phyloP scores from a whole-genome alignment of 768 basidiomycete species.

The Asterophora lycoperdoides region DNA sequence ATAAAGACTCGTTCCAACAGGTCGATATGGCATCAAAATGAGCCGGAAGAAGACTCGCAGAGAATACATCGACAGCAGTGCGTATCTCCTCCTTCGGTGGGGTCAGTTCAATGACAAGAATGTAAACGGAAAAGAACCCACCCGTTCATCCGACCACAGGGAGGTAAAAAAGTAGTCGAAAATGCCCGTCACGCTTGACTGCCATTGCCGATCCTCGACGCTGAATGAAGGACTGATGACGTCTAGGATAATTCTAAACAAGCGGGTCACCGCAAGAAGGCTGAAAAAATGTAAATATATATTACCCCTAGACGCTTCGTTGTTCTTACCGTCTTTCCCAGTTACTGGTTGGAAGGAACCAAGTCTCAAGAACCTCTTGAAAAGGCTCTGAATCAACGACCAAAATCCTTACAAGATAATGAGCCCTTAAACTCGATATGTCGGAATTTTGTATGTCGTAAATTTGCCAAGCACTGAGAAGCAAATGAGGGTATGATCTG shows the following conservation, averaged over 20 bases:
- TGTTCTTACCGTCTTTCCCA: constrained; percentile 51
- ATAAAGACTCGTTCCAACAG: constrained; percentile 64
- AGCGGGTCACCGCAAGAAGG: constrained; percentile 44
- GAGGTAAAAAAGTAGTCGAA: constrained; percentile 58
- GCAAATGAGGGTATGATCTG: constrained; percentile 1
- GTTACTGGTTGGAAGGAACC: constrained; percentile 30
- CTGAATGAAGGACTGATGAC: constrained; percentile 57
- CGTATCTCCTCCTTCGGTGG: constrained; percentile 62
- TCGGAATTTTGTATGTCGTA: constrained; percentile 58
- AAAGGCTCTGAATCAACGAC: constrained; percentile 64
- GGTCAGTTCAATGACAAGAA: background rate
- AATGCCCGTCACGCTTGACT: constrained; percentile 52
- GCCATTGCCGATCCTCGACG: constrained; percentile 67
- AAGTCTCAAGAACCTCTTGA: constrained; percentile 41
- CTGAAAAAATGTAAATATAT: constrained; percentile 27
- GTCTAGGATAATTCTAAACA: constrained; percentile 66
- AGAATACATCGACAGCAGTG: constrained; percentile 51
- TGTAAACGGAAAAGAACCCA: constrained; percentile 23
- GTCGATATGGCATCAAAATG: constrained; percentile 62
- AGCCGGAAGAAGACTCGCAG: constrained; percentile 56
- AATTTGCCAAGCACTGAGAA: constrained; percentile 58
- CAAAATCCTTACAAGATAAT: constrained; percentile 54
- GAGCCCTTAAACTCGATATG: constrained; percentile 49
- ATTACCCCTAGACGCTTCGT: background rate
- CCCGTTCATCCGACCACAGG: constrained; percentile 62